These are phyloP conservation scores for Colletotrichum falcatum DNA, from an alignment of 2,329 filamentous ascomycete species.

Conservation along the genomic window DNA sequence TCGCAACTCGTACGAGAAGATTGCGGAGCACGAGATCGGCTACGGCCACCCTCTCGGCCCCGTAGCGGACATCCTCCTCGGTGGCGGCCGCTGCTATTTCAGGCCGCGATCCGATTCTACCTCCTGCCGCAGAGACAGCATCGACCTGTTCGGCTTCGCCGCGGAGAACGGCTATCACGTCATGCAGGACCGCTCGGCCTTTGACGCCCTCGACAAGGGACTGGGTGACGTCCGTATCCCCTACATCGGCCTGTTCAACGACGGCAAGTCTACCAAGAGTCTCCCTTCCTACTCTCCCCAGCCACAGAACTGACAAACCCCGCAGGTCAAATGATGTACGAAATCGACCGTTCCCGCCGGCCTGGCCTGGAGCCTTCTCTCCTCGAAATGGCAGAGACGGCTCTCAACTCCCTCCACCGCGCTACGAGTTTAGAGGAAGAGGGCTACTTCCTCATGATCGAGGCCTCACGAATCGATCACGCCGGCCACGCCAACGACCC, in stretches of 20 bases:
- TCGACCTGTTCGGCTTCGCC: slow-evolving; percentile 52
- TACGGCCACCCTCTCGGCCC: slow-evolving; percentile 53
- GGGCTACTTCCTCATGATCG: slow-evolving; percentile 56
- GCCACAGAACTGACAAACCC: neutral
- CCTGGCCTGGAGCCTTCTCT: slow-evolving; percentile 53
- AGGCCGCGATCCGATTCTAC: slow-evolving; percentile 51
- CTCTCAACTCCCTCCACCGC: slow-evolving; percentile 51
- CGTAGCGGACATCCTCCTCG: slow-evolving; percentile 54
- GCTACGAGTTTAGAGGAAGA: slow-evolving; percentile 49
- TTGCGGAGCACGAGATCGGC: slow-evolving; percentile 55
- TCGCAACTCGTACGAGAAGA: slow-evolving; percentile 51
- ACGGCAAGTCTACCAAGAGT: slow-evolving; percentile 41
- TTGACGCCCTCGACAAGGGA: slow-evolving; percentile 48
- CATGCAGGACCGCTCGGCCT: slow-evolving; percentile 51
- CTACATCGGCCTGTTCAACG: slow-evolving; percentile 54
- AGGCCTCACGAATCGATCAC: slow-evolving; percentile 54
- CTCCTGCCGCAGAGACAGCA: slow-evolving; percentile 53
- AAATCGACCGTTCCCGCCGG: slow-evolving; percentile 49
- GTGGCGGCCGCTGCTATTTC: slow-evolving; percentile 56
- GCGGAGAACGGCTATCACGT: slow-evolving; percentile 51
- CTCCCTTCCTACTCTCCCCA: neutral
- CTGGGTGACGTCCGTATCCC: slow-evolving; percentile 48
- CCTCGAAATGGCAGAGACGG: slow-evolving; percentile 54
- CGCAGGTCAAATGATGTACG: slow-evolving; percentile 48
- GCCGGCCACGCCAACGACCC: slow-evolving; percentile 65